Base-by-base conservation (phyloP, 2,329 filamentous ascomycete genomes). In the Pseudogymnoascus sp. region DNA sequence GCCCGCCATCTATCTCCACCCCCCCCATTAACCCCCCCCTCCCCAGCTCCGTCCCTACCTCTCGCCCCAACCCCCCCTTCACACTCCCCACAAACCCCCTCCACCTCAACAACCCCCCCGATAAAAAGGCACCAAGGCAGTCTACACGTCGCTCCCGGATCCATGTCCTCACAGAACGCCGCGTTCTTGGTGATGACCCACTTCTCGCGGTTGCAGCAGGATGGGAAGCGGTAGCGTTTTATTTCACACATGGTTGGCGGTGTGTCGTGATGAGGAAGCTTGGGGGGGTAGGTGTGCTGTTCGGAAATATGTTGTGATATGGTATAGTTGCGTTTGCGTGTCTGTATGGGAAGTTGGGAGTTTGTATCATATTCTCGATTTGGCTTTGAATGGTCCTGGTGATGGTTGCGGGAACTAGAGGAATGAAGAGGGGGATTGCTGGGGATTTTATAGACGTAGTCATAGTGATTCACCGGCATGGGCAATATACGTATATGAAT, bases 121-220 rank as follows among this genome's bases (percentile, higher is more conserved):
- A 41, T 28, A 23, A 37, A 61, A 13, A 61, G 31, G 11, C 57
- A 61, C 6, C 31, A 61, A 23, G 3, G 2, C 3, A 31, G 57
- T 14, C 14, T 28, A 19, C 57, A 61, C 4, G 8, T 19, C 19
- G 21, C 19, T 16, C 37, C 16, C 2, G 57, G 31, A 57, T n/a
- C 21, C 31, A 64, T 64, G 4, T 14, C 21, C 37, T 43, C 48
- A 8, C 62, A 61, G 21, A 54, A 64, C 1, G 57, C 31, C 21
- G 34, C 34, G 57, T 61, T 61, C 51, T 64, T 61, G 45, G 11
- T 37, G 23, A 11, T 28, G 7, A 28, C 36, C 60, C 60, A 63
- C 2, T 63, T 63, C 4, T 63, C 63, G 19, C 57, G 60, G 21
- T 39, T 43, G 60, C 63, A 64, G 37, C 63, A 64, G 23, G 11